Base-by-base conservation (phyloP, 768 basidiomycete genomes). In the Tephrocybe sp. region DNA sequence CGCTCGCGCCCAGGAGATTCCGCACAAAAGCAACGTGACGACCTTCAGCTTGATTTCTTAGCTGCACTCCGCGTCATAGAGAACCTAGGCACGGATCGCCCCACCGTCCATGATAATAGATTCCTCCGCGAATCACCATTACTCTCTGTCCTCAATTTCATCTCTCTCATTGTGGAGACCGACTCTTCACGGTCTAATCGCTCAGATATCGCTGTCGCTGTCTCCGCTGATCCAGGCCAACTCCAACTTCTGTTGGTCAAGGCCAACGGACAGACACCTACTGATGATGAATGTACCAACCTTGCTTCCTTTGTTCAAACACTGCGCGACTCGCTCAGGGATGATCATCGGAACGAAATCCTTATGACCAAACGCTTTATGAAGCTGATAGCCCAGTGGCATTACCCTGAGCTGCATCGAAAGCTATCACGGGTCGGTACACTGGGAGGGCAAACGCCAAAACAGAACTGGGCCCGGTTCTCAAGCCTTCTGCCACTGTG, bases 11-110 rank as follows among this genome's bases (percentile, higher is more conserved):
- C 47, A 48, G 26, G 20, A 23, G 26, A 48, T 39, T 17, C 39
- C 12, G 23, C 46, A 9, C 46, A 31, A 8, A 30, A 26, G 9
- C 36, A 16, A 9, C 23, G 47, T 26, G 52, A 49, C 12, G 38
- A 16, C 16, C 11, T 49, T 34, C 52, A 59, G 41, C 49, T 55
- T 20, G 52, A 59, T 46, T 40, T 59, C 23, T 39, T 59, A 2
- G 51, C 52, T 13, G 51, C 49, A 45, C 49, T 55, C 14, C 54
- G 58, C 17, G 42, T 59, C 30, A 45, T 59, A 4, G 54, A 59
- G 30, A 41, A 51, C 38, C 39, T 59, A 19, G 53, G 52, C 26
- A 52, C 41, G 19, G 48, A 31, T 34, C 46, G 34, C 16, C 52
- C 52, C 31, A 51, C 49, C 19, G 26, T 34, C 14, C 23, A 45